These are phyloP conservation scores for Lepidopterella palustris DNA, from an alignment of 495 filamentous ascomycete species.

Conservation along the genomic window DNA sequence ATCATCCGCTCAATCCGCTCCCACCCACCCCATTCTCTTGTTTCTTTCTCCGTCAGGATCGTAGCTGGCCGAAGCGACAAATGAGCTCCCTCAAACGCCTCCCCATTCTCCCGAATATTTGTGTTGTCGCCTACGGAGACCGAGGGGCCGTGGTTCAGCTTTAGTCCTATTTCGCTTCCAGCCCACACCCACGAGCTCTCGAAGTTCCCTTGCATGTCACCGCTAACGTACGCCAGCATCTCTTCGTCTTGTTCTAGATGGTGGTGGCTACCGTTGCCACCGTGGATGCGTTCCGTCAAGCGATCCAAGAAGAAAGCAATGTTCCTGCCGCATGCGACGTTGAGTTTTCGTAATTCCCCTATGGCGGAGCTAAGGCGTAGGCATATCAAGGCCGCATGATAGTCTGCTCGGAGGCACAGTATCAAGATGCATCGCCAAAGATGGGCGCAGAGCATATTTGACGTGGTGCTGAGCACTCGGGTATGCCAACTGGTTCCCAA, in stretches of 20 bases:
- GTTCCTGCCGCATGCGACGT: slow-evolving; percentile 74
- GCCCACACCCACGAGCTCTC: slow-evolving; percentile 86
- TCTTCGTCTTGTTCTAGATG: slow-evolving; percentile 76
- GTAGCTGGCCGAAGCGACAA: slow-evolving; percentile 29
- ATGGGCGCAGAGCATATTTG: slow-evolving; percentile 71
- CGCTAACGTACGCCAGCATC: slow-evolving; percentile 79
- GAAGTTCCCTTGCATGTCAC: slow-evolving; percentile 77
- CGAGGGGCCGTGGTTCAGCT: slow-evolving; percentile 14
- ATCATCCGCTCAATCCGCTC: slow-evolving; percentile 47
- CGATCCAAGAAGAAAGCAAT: slow-evolving; percentile 72
- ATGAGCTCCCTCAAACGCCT: slow-evolving; percentile 15
- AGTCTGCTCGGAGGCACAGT: slow-evolving; percentile 66
- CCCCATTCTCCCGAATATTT: slow-evolving; percentile 1
- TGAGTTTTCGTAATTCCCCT: slow-evolving; percentile 60
- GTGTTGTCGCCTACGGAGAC: slow-evolving; percentile 19
- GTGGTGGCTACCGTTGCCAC: slow-evolving; percentile 42
- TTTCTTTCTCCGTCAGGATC: slow-evolving; percentile 44
- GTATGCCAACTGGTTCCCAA: slow-evolving; percentile 38
- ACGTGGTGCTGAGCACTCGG: slow-evolving; percentile 49
- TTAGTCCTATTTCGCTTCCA: slow-evolving; percentile 46
- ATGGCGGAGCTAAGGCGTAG: slow-evolving; percentile 64
- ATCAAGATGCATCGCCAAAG: slow-evolving; percentile 86
- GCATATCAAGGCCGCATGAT: slow-evolving; percentile 63
- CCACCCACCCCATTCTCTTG: slow-evolving; percentile 49
- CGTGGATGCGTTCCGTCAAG: slow-evolving; percentile 52